Conservation (phyloP, 1,139 yeast genomes). For the Scheffersomyces insectosa region DNA sequence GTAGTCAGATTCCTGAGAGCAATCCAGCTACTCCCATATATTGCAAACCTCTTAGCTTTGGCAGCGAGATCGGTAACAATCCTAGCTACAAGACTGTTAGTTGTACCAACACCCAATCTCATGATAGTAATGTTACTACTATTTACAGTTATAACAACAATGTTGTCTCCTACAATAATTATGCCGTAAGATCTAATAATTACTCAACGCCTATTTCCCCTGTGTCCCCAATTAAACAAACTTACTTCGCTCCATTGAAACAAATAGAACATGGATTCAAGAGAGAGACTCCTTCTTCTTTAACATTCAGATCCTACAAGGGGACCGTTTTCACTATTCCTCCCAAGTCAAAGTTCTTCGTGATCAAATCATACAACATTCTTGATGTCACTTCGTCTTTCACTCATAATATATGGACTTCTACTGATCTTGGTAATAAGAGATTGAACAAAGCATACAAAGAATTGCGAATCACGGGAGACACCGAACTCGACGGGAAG, state of each 20-base stretch:
- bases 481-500: constrained; percentile 20
- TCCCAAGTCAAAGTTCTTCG: constrained; percentile 44
- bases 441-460: constrained; percentile 45
- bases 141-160: not conserved
- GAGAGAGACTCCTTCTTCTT: not conserved
- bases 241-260: not conserved
- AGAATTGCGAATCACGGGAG: constrained; percentile 16
- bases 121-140: not conserved
- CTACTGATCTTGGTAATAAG: constrained; percentile 57
- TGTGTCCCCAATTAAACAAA: not conserved
- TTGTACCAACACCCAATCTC: not conserved
- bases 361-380: constrained; percentile 54
- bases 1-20: too few relatives aligned
- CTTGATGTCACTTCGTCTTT: constrained; percentile 53
- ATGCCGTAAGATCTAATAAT: too few relatives aligned
- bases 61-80: not conserved
- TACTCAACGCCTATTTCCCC: not conserved
- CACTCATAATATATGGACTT: constrained; percentile 55
- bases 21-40: not conserved
- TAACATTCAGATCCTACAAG: constrained; percentile 21
- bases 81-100: too few relatives aligned
- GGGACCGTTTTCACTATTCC: constrained; percentile 19
- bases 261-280: not conserved
- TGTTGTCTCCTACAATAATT: not conserved
- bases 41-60: not conserved